Conservation (phyloP, 169 alveolate genomes). For the Eimeria tenella region DNA sequence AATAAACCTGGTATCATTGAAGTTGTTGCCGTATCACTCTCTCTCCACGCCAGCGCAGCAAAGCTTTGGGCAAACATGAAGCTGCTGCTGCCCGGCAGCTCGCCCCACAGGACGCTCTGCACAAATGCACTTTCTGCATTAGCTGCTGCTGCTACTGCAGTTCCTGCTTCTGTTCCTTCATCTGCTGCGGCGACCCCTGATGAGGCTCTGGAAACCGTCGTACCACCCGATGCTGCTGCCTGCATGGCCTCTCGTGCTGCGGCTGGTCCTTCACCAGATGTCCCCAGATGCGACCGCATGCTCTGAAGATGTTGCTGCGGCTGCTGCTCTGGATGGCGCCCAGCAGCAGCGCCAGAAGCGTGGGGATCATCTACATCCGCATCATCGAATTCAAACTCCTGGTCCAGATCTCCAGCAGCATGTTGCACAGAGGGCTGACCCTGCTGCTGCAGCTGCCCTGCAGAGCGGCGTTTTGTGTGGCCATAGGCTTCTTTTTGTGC, state of each 20-base stretch:
- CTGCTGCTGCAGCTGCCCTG: constrained; percentile 60
- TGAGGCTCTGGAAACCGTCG: neutral
- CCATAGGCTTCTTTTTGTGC: neutral
- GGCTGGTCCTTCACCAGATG: constrained; percentile 13
- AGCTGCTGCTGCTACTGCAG: constrained; percentile 43
- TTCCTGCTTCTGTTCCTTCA: neutral
- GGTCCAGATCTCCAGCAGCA: constrained; percentile 66
- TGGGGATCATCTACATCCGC: constrained; percentile 73
- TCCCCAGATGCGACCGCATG: constrained; percentile 6
- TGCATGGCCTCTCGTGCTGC: neutral
- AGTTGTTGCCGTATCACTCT: constrained; percentile 36
- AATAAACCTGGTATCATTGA: neutral
- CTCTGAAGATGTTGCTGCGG: constrained; percentile 62
- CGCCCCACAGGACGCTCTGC: constrained; percentile 51
- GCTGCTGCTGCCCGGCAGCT: constrained; percentile 63
- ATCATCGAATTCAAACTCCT: constrained; percentile 77
- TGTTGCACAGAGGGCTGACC: constrained; percentile 39
- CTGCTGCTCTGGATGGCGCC: constrained; percentile 30
- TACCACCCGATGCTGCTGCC: constrained; percentile 23
- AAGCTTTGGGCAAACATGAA: constrained; percentile 36
- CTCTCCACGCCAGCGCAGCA: constrained; percentile 69
- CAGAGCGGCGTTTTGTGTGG: neutral
- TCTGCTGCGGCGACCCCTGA: constrained; percentile 18
- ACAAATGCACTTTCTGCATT: constrained; percentile 37
- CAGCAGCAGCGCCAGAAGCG: constrained; percentile 50